These are phyloP conservation scores for Yamadazyma siamensis DNA, from an alignment of 1,139 yeast genomes.

Conservation along the genomic window DNA sequence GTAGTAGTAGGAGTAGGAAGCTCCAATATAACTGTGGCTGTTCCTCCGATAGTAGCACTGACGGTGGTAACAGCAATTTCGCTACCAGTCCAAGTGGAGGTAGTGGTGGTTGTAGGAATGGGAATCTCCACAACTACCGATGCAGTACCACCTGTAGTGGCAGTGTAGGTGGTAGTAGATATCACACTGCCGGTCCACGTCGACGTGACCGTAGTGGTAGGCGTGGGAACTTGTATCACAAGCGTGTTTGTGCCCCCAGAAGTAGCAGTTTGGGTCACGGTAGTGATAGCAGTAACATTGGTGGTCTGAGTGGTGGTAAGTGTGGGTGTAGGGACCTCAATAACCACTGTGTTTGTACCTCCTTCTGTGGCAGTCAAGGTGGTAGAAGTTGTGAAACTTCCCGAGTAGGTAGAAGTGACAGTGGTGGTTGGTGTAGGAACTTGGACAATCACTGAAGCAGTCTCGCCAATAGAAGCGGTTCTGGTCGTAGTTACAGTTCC, in stretches of 20 bases:
- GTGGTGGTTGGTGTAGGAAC: background rate
- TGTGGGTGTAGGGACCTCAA: background rate
- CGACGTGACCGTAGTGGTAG: slow-evolving; percentile 8
- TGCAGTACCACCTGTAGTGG: slow-evolving; percentile 13
- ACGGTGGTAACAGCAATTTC: slow-evolving; percentile 2
- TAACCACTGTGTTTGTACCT: background rate
- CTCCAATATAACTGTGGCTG: slow-evolving; percentile 2
- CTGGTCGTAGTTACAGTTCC: background rate
- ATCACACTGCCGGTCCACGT: slow-evolving; percentile 8
- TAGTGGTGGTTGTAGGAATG: slow-evolving; percentile 4
- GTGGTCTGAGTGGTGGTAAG: background rate
- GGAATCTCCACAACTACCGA: slow-evolving; percentile 14
- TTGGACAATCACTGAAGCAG: background rate
- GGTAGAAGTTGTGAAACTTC: background rate
- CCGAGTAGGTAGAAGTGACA: background rate
- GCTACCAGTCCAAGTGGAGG: slow-evolving; percentile 3
- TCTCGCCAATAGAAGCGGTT: background rate
- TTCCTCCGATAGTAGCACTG: slow-evolving; percentile 1
- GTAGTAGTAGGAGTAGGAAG: slow-evolving; percentile 6
- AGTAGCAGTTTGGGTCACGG: background rate
- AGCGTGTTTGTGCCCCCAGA: slow-evolving; percentile 15
- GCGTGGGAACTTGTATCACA: slow-evolving; percentile 16
- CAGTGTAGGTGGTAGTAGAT: slow-evolving; percentile 5
- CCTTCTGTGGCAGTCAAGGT: background rate
- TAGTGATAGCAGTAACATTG: background rate